phyloP scores from a whole-genome alignment of 2,329 filamentous ascomycete genomes.

The Microcyclospora pomicola region DNA sequence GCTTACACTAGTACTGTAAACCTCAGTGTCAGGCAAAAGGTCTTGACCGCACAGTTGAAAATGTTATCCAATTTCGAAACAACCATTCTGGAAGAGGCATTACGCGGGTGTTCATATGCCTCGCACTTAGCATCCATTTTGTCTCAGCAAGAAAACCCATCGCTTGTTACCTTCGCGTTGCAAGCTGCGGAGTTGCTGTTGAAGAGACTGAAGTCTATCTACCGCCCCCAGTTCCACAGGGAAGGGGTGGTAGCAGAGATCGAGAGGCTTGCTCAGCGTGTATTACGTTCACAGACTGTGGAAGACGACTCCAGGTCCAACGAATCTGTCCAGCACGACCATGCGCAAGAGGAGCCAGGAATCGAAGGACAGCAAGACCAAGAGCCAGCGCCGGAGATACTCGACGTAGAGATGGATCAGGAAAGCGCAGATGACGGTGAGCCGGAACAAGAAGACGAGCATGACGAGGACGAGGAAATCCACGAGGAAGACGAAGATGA shows the following conservation, averaged over 20 bases:
- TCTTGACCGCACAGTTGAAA: constrained; percentile 88
- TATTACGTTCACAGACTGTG: constrained; percentile 10
- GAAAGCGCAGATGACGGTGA: constrained; percentile 41
- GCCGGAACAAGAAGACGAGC: constrained; percentile 27
- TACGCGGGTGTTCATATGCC: constrained; percentile 81
- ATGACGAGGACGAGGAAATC: constrained; percentile 11
- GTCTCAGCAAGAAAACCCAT: constrained; percentile 85
- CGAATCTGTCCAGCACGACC: constrained; percentile 5
- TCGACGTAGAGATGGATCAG: constrained; percentile 19
- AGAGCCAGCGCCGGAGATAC: constrained; percentile 24
- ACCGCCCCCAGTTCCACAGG: constrained; percentile 91
- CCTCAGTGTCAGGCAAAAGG: constrained; percentile 83
- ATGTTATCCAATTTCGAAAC: constrained; percentile 94
- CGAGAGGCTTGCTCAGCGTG: constrained; percentile 53
- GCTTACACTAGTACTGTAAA: constrained; percentile 98
- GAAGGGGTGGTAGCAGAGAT: constrained; percentile 94
- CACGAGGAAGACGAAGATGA: constrained; percentile 25
- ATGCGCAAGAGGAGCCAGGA: constrained; percentile 1
- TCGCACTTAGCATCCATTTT: constrained; percentile 92
- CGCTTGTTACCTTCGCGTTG: constrained; percentile 71
- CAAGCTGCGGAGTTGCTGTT: constrained; percentile 83
- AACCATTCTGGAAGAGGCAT: constrained; percentile 67
- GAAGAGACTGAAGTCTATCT: constrained; percentile 70
- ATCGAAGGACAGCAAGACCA: constrained; percentile 16
- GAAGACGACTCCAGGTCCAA: constrained; percentile 3